Evolutionary conservation across 78 protist genomes (phyloP).

Genomic region (Dictyostelium citrinum): DNA sequence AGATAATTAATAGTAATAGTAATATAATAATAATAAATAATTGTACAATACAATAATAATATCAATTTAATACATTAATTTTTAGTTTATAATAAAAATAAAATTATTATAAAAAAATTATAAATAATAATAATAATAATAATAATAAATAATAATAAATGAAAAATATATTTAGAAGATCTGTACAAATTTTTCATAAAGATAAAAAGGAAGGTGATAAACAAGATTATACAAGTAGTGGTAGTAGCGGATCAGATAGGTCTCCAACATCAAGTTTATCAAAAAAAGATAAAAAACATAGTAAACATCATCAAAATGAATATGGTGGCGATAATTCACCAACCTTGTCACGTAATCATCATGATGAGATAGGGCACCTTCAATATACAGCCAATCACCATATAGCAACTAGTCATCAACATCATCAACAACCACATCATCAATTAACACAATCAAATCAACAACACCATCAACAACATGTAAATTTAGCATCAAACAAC

Average conservation of each 20-base stretch:
- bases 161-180: constrained; percentile 76
- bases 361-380: background rate
- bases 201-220: constrained; percentile 27
- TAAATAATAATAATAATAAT: background rate
- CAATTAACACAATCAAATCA: background rate
- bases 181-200: constrained; percentile 68
- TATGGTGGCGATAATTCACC: background rate
- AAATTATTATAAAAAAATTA: background rate
- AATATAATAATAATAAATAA: background rate
- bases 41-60: background rate
- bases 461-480: background rate
- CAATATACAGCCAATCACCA: background rate
- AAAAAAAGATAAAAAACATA: constrained; percentile 27
- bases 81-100: too few species aligned
- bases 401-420: background rate
- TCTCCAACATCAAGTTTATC: background rate
- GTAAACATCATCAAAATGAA: background rate
- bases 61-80: too few species aligned
- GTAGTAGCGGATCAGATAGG: background rate
- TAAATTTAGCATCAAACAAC: background rate
- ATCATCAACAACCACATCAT: background rate
- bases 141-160: background rate
- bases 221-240: background rate
- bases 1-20: background rate
- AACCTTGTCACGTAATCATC: background rate